A percentile compares a stretch with the other conserved stretches of the same genome.
phyloP scores from a whole-genome alignment of 192 early-diverging fungal species.

The Rhizophagus sp. region DNA sequence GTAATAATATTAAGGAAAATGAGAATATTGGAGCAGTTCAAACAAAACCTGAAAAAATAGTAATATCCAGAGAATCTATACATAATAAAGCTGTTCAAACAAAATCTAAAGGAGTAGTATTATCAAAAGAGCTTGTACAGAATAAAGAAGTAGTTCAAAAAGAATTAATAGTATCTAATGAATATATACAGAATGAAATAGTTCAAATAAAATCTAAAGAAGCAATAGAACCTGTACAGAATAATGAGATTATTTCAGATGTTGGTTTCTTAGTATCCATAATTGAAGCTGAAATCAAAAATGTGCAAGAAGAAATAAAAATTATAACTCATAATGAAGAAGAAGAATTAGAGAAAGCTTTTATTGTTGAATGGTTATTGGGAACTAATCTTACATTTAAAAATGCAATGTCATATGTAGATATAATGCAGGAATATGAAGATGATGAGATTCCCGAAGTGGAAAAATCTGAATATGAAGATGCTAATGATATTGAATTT shows the following conservation, averaged over 20 bases:
- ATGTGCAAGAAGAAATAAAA: neutral
- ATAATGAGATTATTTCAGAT: neutral
- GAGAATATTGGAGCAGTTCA: neutral
- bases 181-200: neutral
- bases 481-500: constrained; percentile 3
- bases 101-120: too few species aligned
- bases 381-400: constrained; percentile 3
- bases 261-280: neutral
- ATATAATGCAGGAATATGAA: constrained; percentile 3
- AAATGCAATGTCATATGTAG: neutral
- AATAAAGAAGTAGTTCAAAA: too few species aligned
- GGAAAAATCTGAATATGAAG: constrained; percentile 10
- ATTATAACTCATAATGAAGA: neutral
- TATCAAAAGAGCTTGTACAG: too few species aligned
- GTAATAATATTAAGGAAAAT: neutral
- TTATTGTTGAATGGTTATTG: constrained; percentile 24
- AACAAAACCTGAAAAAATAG: too few species aligned
- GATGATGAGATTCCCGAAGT: neutral
- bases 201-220: neutral
- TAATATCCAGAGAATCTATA: too few species aligned
- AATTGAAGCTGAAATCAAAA: neutral
- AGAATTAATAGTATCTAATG: too few species aligned
- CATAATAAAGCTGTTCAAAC: too few species aligned
- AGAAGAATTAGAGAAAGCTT: constrained; percentile 11
- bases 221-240: neutral